Conservation (phyloP, 208 protist genomes). For the Novymonas esmeraldas region DNA sequence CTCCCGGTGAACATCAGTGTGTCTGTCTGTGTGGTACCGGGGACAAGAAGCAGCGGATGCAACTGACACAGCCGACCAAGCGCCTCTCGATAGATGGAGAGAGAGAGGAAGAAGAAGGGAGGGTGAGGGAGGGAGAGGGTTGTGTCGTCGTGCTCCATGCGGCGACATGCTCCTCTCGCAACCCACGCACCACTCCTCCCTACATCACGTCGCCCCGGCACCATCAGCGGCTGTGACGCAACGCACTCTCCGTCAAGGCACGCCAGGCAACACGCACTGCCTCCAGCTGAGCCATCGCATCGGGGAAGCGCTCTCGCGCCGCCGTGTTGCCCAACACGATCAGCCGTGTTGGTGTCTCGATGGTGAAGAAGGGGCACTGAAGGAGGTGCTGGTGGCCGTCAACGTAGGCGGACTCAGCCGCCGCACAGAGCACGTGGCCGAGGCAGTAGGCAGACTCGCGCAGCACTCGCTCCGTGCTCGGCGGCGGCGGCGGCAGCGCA, state of each 20-base stretch:
- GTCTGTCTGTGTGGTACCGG: too few relatives aligned
- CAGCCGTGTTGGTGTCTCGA: slow-evolving; percentile 68
- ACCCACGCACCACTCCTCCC: too few relatives aligned
- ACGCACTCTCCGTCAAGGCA: slow-evolving; percentile 23
- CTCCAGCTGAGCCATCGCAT: slow-evolving; percentile 27
- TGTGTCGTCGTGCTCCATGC: too few relatives aligned
- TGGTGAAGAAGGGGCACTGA: slow-evolving; percentile 65
- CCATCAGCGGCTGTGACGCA: background rate
- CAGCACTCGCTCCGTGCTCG: slow-evolving; percentile 41
- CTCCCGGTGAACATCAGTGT: too few relatives aligned
- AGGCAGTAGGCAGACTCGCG: slow-evolving; percentile 63
- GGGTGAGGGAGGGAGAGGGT: too few relatives aligned
- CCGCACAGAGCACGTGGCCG: slow-evolving; percentile 46
- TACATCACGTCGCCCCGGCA: too few relatives aligned
- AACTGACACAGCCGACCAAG: too few relatives aligned
- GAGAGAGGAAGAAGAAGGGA: too few relatives aligned
- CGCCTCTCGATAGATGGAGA: too few relatives aligned
- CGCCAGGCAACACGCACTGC: slow-evolving; percentile 36
- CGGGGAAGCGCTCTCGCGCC: slow-evolving; percentile 28
- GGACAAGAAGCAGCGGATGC: too few relatives aligned
- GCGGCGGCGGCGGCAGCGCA: background rate
- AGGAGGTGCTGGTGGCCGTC: slow-evolving; percentile 80
- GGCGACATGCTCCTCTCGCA: too few relatives aligned
- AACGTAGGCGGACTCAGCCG: slow-evolving; percentile 62
- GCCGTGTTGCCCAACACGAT: slow-evolving; percentile 66